Percentiles rank a stretch among this genome's conserved stretches.
These are phyloP conservation scores for Phytophthora ohioensis DNA, from an alignment of 352 stramenopile species.

Conservation along the genomic window DNA sequence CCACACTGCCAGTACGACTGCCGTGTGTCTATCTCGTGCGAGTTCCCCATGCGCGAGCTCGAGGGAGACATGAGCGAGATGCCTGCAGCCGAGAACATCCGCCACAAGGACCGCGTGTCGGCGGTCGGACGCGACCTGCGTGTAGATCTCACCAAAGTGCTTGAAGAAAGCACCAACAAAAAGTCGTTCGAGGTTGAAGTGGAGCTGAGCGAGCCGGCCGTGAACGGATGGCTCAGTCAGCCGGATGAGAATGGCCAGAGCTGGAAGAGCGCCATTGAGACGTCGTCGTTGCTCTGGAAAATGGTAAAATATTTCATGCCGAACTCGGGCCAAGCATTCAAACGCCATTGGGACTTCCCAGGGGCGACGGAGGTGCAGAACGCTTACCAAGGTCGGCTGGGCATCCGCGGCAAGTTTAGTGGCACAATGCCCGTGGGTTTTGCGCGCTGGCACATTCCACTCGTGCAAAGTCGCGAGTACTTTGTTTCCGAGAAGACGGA, in stretches of 20 bases:
- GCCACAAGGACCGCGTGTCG: slow-evolving; percentile 82
- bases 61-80: slow-evolving; percentile 67
- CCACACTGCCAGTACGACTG: slow-evolving; percentile 88
- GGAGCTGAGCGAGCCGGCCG: slow-evolving; percentile 69
- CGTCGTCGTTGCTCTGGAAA: slow-evolving; percentile 76
- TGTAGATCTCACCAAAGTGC: slow-evolving; percentile 86
- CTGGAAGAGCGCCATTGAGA: slow-evolving; percentile 74
- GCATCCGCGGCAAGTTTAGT: slow-evolving; percentile 84
- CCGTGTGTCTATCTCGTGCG: slow-evolving; percentile 85
- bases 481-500: slow-evolving; percentile 94
- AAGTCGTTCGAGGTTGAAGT: slow-evolving; percentile 83
- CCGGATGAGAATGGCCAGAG: slow-evolving; percentile 77
- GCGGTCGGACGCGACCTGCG: slow-evolving; percentile 80
- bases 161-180: slow-evolving; percentile 80
- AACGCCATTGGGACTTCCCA: slow-evolving; percentile 77
- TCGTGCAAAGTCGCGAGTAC: slow-evolving; percentile 88
- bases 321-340: slow-evolving; percentile 80
- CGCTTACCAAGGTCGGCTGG: slow-evolving; percentile 77
- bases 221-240: slow-evolving; percentile 83
- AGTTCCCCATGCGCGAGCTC: slow-evolving; percentile 71
- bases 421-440: slow-evolving; percentile 93
- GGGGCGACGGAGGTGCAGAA: slow-evolving; percentile 82
- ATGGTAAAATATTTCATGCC: slow-evolving; percentile 90
- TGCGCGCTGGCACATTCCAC: slow-evolving; percentile 88
- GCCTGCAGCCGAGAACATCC: slow-evolving; percentile 74